Evolutionary conservation across 163 green algal genomes (phyloP).

Genomic region (Volvox carteri): DNA sequence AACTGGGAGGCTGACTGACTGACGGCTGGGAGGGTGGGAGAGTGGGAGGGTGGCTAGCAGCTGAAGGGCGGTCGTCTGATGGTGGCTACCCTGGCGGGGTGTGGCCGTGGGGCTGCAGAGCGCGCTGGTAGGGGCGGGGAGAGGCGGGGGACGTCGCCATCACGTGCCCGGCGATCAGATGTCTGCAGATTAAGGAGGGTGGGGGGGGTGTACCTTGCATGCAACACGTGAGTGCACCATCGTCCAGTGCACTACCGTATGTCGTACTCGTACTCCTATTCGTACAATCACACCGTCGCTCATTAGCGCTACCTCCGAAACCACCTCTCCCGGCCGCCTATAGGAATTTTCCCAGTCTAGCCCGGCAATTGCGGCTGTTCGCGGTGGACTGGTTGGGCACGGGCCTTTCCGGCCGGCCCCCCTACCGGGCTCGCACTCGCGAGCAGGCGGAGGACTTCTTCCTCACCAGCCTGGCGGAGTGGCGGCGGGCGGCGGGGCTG

Average conservation of each 20-base stretch:
- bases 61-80: no score
- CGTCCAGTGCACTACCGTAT: no score
- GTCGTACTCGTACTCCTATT: no score
- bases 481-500: slow-evolving; percentile 71
- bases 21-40: not conserved
- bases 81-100: no score
- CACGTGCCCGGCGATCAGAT: no score
- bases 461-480: slow-evolving; percentile 78
- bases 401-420: slow-evolving; percentile 84
- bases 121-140: not conserved
- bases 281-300: no score
- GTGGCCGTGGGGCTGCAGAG: not conserved
- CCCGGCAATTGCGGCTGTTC: slow-evolving; percentile 71
- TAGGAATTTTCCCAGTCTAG: slow-evolving; percentile 81
- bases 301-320: no score
- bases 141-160: no score
- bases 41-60: not conserved
- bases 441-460: slow-evolving; percentile 87
- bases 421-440: slow-evolving; percentile 72
- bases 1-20: not conserved
- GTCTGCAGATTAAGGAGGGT: no score
- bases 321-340: not conserved
- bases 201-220: not conserved
- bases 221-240: not conserved
- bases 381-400: slow-evolving; percentile 90